Evolutionary conservation across 2,329 filamentous ascomycete species (phyloP).

Genomic region (Fonsecaea pedrosoi): DNA sequence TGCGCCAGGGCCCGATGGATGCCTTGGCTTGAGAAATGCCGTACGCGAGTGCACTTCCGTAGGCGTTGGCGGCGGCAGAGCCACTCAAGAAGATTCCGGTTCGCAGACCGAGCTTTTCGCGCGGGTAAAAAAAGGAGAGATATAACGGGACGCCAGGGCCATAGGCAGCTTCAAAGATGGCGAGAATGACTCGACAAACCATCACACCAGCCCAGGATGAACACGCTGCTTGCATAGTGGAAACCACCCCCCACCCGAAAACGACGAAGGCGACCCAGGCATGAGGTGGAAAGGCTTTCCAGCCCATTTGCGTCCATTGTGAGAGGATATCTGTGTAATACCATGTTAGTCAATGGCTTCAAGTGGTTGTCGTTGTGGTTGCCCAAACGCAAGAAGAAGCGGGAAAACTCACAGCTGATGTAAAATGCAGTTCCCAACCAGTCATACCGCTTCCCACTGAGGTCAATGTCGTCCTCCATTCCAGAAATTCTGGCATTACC

Average conservation of each 20-base stretch:
- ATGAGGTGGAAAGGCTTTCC: slow-evolving; percentile 43
- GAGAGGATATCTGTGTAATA: slow-evolving; percentile 38
- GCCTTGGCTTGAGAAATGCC: slow-evolving; percentile 64
- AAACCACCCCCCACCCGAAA: slow-evolving; percentile 41
- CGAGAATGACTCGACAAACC: slow-evolving; percentile 49
- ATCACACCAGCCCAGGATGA: slow-evolving; percentile 41
- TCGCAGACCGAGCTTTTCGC: slow-evolving; percentile 63
- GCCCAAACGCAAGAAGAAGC: not conserved
- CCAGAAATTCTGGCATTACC: slow-evolving; percentile 63
- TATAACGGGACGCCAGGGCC: slow-evolving; percentile 58
- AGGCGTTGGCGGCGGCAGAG: slow-evolving; percentile 49
- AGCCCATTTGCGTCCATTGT: slow-evolving; percentile 41
- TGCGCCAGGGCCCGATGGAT: slow-evolving; percentile 67
- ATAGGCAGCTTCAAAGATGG: slow-evolving; percentile 47
- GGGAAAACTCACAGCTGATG: slow-evolving; percentile 51
- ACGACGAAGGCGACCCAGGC: slow-evolving; percentile 40
- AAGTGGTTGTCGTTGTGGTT: not conserved
- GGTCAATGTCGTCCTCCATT: slow-evolving; percentile 58
- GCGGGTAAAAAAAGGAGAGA: slow-evolving; percentile 65
- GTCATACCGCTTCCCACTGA: slow-evolving; percentile 56
- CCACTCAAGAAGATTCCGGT: slow-evolving; percentile 59
- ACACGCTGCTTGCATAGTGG: slow-evolving; percentile 40
- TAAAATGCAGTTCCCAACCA: slow-evolving; percentile 63
- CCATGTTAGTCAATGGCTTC: not conserved
- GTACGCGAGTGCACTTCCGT: slow-evolving; percentile 50